Percentiles rank a stretch among this genome's conserved stretches.
Conservation (phyloP, 78 protist genomes). For the Dictyostelium discoideum region DNA sequence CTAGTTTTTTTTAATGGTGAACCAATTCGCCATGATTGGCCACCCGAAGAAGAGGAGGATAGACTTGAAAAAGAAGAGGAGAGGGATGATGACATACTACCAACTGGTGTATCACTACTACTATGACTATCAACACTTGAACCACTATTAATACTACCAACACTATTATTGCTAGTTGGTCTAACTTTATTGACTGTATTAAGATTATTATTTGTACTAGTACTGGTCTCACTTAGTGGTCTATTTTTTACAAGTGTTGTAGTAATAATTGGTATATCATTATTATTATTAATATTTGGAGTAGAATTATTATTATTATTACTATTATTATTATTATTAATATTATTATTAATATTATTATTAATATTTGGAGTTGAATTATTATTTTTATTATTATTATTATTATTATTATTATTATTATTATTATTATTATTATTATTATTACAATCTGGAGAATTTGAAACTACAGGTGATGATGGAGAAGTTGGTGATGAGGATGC, state of each 20-base stretch:
- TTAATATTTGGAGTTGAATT: neutral
- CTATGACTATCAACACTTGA: neutral
- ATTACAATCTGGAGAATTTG: neutral
- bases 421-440: slow-evolving; percentile 12
- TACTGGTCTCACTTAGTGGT: neutral
- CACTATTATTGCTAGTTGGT: neutral
- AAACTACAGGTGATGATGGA: neutral
- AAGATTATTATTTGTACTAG: neutral
- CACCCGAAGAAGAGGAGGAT: slow-evolving; percentile 1
- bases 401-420: slow-evolving; percentile 1
- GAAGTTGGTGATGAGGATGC: neutral
- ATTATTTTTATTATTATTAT: slow-evolving; percentile 13
- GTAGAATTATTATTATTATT: neutral
- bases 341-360: neutral
- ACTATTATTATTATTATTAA: neutral
- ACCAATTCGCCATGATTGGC: neutral
- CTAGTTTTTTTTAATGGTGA: slow-evolving; percentile 1
- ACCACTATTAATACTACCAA: neutral
- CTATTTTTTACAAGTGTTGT: neutral
- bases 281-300: neutral
- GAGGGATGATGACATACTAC: slow-evolving; percentile 6
- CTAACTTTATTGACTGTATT: neutral
- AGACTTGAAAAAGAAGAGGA: slow-evolving; percentile 1
- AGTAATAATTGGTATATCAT: neutral
- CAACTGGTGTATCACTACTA: slow-evolving; percentile 3